phyloP scores from a whole-genome alignment of 2,329 filamentous ascomycete species.

The Didymella pinodella region DNA sequence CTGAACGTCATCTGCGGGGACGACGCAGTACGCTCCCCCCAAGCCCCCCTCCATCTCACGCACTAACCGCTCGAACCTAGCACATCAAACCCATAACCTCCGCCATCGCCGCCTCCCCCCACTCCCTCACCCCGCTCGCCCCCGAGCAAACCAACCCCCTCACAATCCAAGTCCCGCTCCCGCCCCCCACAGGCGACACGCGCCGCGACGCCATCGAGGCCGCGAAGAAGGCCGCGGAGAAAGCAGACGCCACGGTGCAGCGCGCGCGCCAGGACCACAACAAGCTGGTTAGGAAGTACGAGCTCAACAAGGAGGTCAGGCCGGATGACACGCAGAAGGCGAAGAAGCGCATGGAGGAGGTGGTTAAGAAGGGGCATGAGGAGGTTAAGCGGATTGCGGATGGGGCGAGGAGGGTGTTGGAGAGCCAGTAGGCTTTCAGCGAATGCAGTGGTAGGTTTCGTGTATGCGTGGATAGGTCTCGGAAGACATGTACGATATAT shows the following conservation, averaged over 20 bases:
- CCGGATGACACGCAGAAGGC: conserved; percentile 61
- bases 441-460: no score
- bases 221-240: conserved; percentile 54
- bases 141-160: conserved; percentile 59
- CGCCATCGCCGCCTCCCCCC: conserved; percentile 61
- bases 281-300: conserved; percentile 57
- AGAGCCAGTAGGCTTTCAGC: conserved; percentile 36
- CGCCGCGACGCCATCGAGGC: conserved; percentile 52
- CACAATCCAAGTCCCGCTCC: conserved; percentile 64
- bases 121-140: conserved; percentile 61
- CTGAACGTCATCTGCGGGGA: conserved; percentile 71
- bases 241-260: conserved; percentile 52
- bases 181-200: conserved; percentile 66
- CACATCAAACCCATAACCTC: conserved; percentile 63
- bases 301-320: conserved; percentile 53
- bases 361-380: conserved; percentile 57
- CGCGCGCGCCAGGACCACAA: conserved; percentile 58
- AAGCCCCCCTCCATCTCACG: no score
- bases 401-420: conserved; percentile 57
- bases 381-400: conserved; percentile 61
- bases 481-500: no score
- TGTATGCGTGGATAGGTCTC: no score
- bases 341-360: conserved; percentile 59
- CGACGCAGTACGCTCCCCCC: conserved; percentile 55
- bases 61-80: conserved; percentile 20